A percentile compares a stretch with the other conserved stretches of the same genome.
Evolutionary conservation across 257 asterid species (phyloP).

Genomic region (Fraxinus pennsylvanica): DNA sequence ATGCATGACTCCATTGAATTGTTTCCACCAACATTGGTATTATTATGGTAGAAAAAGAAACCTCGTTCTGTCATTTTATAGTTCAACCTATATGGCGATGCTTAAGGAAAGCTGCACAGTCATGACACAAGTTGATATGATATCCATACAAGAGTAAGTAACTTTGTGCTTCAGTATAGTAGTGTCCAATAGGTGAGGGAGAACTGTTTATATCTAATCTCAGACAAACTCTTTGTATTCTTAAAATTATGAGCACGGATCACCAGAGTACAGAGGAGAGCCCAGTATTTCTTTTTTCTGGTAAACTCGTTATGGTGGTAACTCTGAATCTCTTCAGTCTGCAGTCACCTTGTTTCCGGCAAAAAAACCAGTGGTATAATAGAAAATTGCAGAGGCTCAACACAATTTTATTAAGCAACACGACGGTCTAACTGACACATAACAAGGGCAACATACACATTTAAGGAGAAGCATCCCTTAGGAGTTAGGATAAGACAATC

Average conservation of each 20-base stretch:
- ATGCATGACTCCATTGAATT: not conserved
- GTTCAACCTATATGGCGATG: not conserved
- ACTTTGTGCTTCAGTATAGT: not conserved
- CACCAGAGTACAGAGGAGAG: not conserved
- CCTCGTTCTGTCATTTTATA: too few relatives aligned
- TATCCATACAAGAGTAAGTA: too few relatives aligned
- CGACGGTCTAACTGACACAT: not conserved
- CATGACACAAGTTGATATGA: not conserved
- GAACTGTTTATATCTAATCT: not conserved
- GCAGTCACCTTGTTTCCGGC: not conserved
- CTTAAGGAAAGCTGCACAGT: not conserved
- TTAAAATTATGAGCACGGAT: not conserved
- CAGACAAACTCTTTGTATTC: not conserved
- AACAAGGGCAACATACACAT: not conserved
- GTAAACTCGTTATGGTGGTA: too few relatives aligned
- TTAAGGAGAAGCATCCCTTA: not conserved
- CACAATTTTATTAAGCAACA: not conserved
- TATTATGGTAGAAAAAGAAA: too few relatives aligned
- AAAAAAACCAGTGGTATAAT: too few relatives aligned
- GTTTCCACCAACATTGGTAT: too few relatives aligned
- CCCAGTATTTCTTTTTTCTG: not conserved
- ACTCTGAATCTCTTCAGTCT: not conserved
- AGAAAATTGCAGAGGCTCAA: not conserved
- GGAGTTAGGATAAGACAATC: too few relatives aligned
- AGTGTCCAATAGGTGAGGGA: not conserved